Percentiles rank a stretch among this genome's conserved stretches.
Conservation (phyloP, 495 filamentous ascomycete species). For the Trichocladium uniseriatum region DNA sequence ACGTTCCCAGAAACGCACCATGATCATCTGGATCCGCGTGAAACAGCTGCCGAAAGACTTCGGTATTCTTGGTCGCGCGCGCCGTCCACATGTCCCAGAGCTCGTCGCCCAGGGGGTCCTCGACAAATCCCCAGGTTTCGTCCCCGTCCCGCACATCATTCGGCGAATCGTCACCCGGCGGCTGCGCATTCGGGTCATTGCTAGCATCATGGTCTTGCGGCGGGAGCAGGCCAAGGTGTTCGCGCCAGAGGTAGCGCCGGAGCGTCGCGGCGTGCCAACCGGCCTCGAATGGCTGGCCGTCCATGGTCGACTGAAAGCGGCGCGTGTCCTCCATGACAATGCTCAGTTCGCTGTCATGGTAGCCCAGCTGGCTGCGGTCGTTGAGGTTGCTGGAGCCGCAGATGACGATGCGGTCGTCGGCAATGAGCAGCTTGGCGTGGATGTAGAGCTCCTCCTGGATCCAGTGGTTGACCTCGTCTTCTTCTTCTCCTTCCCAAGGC, state of each 20-base stretch:
- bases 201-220: constrained; percentile 63
- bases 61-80: constrained; percentile 68
- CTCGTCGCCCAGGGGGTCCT: constrained; percentile 68
- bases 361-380: constrained; percentile 81
- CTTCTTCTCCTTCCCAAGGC: constrained; percentile 54
- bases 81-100: constrained; percentile 81
- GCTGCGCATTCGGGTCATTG: constrained; percentile 70
- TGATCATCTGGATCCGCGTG: constrained; percentile 86
- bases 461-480: constrained; percentile 74
- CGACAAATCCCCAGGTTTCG: constrained; percentile 64
- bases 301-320: constrained; percentile 64
- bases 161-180: constrained; percentile 57
- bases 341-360: constrained; percentile 85
- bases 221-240: constrained; percentile 78
- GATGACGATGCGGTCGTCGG: constrained; percentile 70
- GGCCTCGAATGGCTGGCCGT: constrained; percentile 64
- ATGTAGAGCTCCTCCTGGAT: constrained; percentile 94
- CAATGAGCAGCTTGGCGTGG: constrained; percentile 81
- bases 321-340: constrained; percentile 85
- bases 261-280: constrained; percentile 71
- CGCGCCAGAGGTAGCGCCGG: constrained; percentile 79
- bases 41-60: constrained; percentile 81
- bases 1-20: constrained; percentile 34
- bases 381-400: constrained; percentile 91
- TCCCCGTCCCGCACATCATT: constrained; percentile 57